Evolutionary conservation across 345 rosid genomes (phyloP).

Genomic region (Odontarrhena argentea): DNA sequence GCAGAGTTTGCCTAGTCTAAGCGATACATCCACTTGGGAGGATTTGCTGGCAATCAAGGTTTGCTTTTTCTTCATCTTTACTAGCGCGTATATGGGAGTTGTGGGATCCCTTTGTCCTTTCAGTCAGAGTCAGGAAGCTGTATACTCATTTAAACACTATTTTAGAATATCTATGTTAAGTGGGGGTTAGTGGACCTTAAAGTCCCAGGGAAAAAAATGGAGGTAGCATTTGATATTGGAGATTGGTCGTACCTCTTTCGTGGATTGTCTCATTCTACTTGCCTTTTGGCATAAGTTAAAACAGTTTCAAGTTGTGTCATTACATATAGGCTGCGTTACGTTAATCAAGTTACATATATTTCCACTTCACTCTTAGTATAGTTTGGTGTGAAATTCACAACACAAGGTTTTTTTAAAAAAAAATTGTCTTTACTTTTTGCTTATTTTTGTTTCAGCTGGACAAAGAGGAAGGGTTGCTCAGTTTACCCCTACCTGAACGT

Average conservation of each 20-base stretch:
- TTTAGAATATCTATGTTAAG: slow-evolving; percentile 5
- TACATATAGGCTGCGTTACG: slow-evolving; percentile 16
- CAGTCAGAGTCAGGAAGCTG: slow-evolving; percentile 22
- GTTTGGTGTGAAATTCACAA: slow-evolving; percentile 6
- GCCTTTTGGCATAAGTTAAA: slow-evolving; percentile 10
- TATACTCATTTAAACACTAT: neutral
- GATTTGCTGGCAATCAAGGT: slow-evolving; percentile 65
- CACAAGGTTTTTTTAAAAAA: neutral
- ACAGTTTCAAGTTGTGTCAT: neutral
- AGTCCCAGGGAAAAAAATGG: slow-evolving; percentile 19
- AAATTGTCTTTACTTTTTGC: neutral
- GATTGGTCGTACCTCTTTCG: slow-evolving; percentile 22
- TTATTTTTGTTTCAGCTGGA: slow-evolving; percentile 58
- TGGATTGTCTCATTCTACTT: slow-evolving; percentile 9
- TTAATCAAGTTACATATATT: slow-evolving; percentile 8
- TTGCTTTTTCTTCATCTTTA: slow-evolving; percentile 36
- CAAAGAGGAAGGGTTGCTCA: slow-evolving; percentile 59
- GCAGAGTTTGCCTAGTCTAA: slow-evolving; percentile 77
- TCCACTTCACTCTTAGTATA: neutral
- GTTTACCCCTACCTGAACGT: slow-evolving; percentile 80
- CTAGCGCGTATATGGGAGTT: slow-evolving; percentile 3
- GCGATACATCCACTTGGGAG: slow-evolving; percentile 76
- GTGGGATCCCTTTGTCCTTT: slow-evolving; percentile 6
- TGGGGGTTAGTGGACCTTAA: slow-evolving; percentile 19
- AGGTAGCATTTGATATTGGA: slow-evolving; percentile 11